phyloP scores from a whole-genome alignment of 2,329 filamentous ascomycete species.

The Calonectria pteridis region DNA sequence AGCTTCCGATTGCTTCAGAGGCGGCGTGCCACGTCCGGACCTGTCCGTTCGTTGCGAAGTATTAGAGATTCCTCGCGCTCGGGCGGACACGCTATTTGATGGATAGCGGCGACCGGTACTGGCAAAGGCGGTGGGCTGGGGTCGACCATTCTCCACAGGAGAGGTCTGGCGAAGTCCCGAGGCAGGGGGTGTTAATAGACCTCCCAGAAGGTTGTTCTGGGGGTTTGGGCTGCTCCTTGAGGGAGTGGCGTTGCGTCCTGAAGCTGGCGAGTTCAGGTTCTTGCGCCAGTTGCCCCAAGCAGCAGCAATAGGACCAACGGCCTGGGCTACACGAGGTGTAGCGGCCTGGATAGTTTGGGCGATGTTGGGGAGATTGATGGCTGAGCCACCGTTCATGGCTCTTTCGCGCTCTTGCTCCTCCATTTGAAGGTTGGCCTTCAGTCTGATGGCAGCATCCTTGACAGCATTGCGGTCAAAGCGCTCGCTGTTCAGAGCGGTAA shows the following conservation, averaged over 20 bases:
- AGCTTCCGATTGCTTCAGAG: slow-evolving; percentile 52
- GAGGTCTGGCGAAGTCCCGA: slow-evolving; percentile 77
- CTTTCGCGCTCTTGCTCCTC: slow-evolving; percentile 95
- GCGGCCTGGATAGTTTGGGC: slow-evolving; percentile 82
- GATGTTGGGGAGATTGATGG: slow-evolving; percentile 79
- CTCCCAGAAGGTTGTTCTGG: slow-evolving; percentile 75
- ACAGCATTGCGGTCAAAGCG: slow-evolving; percentile 83
- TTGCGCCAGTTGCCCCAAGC: slow-evolving; percentile 97
- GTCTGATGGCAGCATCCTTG: slow-evolving; percentile 90
- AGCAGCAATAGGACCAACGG: slow-evolving; percentile 82
- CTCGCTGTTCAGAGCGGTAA: slow-evolving; percentile 80
- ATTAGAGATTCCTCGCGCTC: slow-evolving; percentile 46
- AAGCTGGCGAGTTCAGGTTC: slow-evolving; percentile 61
- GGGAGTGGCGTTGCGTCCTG: slow-evolving; percentile 65
- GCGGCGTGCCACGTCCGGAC: slow-evolving; percentile 49
- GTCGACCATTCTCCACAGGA: slow-evolving; percentile 49
- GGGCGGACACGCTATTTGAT: slow-evolving; percentile 51
- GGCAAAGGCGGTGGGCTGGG: slow-evolving; percentile 72
- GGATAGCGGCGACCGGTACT: slow-evolving; percentile 71
- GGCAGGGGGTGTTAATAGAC: slow-evolving; percentile 90
- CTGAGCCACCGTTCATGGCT: slow-evolving; percentile 77
- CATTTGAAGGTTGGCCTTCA: slow-evolving; percentile 97
- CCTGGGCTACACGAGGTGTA: slow-evolving; percentile 86
- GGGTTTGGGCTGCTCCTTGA: slow-evolving; percentile 68
- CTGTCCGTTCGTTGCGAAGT: slow-evolving; percentile 43